These are phyloP conservation scores for Inga leiocalycina DNA, from an alignment of 306 rosid genomes.

Conservation along the genomic window DNA sequence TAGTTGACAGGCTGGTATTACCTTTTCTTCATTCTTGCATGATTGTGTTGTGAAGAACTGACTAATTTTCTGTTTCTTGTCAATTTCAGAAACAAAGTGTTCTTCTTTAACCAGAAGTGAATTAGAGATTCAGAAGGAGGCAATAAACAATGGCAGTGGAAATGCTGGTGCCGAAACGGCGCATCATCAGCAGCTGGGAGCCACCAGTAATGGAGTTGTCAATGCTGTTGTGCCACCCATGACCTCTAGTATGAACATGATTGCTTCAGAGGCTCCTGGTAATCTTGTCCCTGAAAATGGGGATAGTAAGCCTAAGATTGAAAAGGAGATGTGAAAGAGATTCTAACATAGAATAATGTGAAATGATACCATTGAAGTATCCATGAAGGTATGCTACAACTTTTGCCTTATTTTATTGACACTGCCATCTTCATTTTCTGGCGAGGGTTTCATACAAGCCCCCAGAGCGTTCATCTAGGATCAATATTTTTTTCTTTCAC, in stretches of 20 bases:
- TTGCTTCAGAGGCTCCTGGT: slow-evolving; percentile 42
- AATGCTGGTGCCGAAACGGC: slow-evolving; percentile 46
- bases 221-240: slow-evolving; percentile 42
- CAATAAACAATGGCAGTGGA: slow-evolving; percentile 48
- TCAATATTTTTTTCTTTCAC: slow-evolving; percentile 37
- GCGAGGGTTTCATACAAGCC: slow-evolving; percentile 37
- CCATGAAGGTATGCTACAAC: slow-evolving; percentile 44
- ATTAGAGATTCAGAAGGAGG: slow-evolving; percentile 57
- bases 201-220: slow-evolving; percentile 56
- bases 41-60: slow-evolving; percentile 20
- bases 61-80: slow-evolving; percentile 27
- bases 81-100: slow-evolving; percentile 76
- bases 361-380: slow-evolving; percentile 31
- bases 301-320: slow-evolving; percentile 53
- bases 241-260: slow-evolving; percentile 41
- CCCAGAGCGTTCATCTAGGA: slow-evolving; percentile 41
- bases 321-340: slow-evolving; percentile 48
- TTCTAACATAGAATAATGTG: slow-evolving; percentile 44
- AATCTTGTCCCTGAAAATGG: slow-evolving; percentile 62
- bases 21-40: slow-evolving; percentile 15
- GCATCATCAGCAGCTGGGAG: slow-evolving; percentile 45
- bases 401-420: slow-evolving; percentile 27
- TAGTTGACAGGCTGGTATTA: background rate
- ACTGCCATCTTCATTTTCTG: slow-evolving; percentile 37
- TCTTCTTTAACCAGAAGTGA: slow-evolving; percentile 80